Evolutionary conservation across 2,329 filamentous ascomycete genomes (phyloP).

Genomic region (Cercospora janseana): DNA sequence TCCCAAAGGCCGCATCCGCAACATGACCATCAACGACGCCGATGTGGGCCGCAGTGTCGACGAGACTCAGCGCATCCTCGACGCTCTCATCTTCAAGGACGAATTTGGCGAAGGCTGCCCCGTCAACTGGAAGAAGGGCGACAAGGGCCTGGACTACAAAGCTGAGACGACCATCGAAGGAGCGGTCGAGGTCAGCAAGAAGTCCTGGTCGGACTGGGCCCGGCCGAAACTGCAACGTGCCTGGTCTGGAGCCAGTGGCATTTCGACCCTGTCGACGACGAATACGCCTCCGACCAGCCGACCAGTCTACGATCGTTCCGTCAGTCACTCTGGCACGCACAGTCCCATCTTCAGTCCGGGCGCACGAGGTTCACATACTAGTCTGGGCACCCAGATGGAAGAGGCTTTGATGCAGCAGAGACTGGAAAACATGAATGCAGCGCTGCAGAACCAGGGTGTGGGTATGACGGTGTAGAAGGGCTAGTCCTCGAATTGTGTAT

Average conservation of each 20-base stretch:
- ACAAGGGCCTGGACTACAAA: conserved; percentile 32
- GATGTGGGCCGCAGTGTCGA: conserved; percentile 64
- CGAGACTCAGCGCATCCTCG: conserved; percentile 59
- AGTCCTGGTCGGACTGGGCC: conserved; percentile 36
- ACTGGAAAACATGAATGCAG: conserved; percentile 35
- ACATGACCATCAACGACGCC: conserved; percentile 66
- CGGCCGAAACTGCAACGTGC: conserved; percentile 35
- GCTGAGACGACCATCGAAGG: conserved; percentile 30
- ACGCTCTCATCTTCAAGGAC: conserved; percentile 50
- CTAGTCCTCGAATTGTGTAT: no score
- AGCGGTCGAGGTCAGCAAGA: conserved; percentile 32
- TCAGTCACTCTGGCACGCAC: conserved; percentile 18
- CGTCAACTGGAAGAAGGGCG: conserved; percentile 37
- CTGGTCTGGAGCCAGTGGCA: conserved; percentile 31
- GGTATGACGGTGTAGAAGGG: conserved; percentile 26
- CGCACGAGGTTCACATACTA: conserved; percentile 13
- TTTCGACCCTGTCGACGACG: conserved; percentile 17
- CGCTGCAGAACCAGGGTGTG: conserved; percentile 30
- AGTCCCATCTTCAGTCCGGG: conserved; percentile 31
- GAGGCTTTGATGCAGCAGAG: conserved; percentile 30
- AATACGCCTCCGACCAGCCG: conserved; percentile 9
- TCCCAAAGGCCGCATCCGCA: conserved; percentile 57
- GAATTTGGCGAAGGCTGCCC: conserved; percentile 43
- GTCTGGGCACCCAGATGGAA: conserved; percentile 26
- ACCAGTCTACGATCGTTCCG: conserved; percentile 6